Percentiles rank a stretch among this genome's conserved stretches.
Conservation (phyloP, 1,284 basidiomycete genomes). For the Phenoliferia sp. region DNA sequence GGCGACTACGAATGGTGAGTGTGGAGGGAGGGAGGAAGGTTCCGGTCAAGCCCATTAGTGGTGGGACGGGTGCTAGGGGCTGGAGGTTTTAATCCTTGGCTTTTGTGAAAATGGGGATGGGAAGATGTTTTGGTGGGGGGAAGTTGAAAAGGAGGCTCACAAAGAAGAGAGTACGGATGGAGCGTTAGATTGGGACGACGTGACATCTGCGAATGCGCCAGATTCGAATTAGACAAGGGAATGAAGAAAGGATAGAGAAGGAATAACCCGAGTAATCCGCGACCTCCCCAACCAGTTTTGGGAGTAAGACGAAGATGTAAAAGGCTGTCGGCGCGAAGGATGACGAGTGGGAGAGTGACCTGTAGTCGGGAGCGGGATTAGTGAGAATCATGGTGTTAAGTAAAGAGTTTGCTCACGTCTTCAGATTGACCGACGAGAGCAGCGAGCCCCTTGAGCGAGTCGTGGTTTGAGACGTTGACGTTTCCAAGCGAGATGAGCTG, state of each 20-base stretch:
- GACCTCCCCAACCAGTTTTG: slow-evolving; percentile 63
- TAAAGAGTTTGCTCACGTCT: slow-evolving; percentile 51
- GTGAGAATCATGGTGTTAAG: too few species aligned
- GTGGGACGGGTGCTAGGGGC: not conserved
- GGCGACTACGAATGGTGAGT: not conserved
- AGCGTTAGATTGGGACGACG: not conserved
- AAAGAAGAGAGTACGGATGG: not conserved
- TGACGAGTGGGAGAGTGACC: slow-evolving; percentile 47
- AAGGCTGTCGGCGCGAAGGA: slow-evolving; percentile 47
- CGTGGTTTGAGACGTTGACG: slow-evolving; percentile 36
- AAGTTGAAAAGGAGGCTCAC: not conserved
- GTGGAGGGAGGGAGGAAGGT: not conserved
- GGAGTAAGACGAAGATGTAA: slow-evolving; percentile 53
- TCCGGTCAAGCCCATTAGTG: not conserved
- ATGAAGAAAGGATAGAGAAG: not conserved
- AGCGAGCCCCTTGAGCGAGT: slow-evolving; percentile 61
- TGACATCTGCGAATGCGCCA: not conserved
- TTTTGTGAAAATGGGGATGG: too few species aligned
- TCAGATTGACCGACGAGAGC: slow-evolving; percentile 66
- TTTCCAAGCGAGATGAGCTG: slow-evolving; percentile 17
- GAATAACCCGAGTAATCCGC: slow-evolving; percentile 66
- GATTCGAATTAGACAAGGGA: not conserved
- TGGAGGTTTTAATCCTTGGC: not conserved
- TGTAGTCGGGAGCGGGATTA: not conserved
- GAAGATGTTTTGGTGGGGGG: too few species aligned